phyloP scores from a whole-genome alignment of 352 stramenopile species.

The Thalassiosira allenii region DNA sequence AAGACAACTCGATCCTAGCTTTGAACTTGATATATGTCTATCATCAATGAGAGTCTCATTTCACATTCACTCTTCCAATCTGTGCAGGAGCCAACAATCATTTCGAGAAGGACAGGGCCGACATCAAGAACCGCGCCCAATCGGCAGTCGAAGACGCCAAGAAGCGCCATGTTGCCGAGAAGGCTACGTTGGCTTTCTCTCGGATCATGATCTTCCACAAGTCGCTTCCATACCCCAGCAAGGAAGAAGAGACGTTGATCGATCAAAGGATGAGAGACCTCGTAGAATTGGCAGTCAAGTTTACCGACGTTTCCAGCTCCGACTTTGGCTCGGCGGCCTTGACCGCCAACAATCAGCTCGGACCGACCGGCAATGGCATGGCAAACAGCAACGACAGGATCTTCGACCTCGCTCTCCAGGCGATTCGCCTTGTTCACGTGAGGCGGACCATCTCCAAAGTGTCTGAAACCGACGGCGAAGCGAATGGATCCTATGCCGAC shows the following conservation, averaged over 20 bases:
- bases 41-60: not conserved
- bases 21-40: too few relatives aligned
- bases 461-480: not conserved
- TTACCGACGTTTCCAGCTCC: not conserved
- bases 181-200: conserved; percentile 46
- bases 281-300: conserved; percentile 41
- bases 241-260: conserved; percentile 51
- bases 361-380: too few relatives aligned
- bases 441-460: conserved; percentile 28
- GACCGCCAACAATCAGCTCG: too few relatives aligned
- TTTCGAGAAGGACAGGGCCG: conserved; percentile 45
- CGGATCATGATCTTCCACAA: conserved; percentile 47
- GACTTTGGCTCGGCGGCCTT: too few relatives aligned
- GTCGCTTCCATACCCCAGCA: conserved; percentile 21
- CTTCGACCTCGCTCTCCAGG: conserved; percentile 38
- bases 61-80: too few relatives aligned
- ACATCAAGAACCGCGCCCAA: conserved; percentile 45
- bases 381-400: conserved; percentile 40
- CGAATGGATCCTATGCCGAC: too few relatives aligned
- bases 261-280: conserved; percentile 39
- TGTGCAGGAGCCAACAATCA: too few relatives aligned
- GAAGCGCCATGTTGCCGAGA: conserved; percentile 28
- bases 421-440: conserved; percentile 40
- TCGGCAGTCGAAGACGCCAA: conserved; percentile 30
- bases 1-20: too few relatives aligned